phyloP scores from a whole-genome alignment of 768 basidiomycete species.

The Lactifluus volemus region DNA sequence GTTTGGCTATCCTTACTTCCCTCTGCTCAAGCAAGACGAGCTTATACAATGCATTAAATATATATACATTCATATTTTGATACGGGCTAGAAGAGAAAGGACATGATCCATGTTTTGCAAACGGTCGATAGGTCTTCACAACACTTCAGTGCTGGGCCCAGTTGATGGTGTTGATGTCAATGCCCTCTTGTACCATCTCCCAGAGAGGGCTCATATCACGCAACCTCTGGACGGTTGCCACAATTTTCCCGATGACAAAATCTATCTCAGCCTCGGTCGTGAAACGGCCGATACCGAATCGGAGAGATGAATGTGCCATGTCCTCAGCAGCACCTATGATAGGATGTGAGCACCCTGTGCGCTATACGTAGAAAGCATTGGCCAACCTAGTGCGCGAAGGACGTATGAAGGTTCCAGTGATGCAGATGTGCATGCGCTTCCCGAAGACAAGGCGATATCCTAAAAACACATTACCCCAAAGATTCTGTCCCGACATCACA shows the following conservation, averaged over 20 bases:
- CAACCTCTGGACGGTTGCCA: conserved; percentile 75
- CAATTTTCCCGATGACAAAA: conserved; percentile 82
- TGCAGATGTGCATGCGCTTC: conserved; percentile 97
- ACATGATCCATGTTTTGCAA: neutral
- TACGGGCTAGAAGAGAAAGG: neutral
- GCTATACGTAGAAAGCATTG: neutral
- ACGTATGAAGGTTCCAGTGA: conserved; percentile 98
- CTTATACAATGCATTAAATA: neutral
- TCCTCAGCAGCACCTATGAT: conserved; percentile 83
- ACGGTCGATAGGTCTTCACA: conserved; percentile 8
- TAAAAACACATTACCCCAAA: conserved; percentile 25
- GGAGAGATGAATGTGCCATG: conserved; percentile 96
- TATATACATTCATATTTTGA: neutral
- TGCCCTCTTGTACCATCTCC: conserved; percentile 99
- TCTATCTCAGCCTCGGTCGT: conserved; percentile 97
- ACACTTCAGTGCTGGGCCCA: conserved; percentile 65
- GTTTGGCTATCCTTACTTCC: no score
- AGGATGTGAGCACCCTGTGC: conserved; percentile 5
- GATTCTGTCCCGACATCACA: neutral
- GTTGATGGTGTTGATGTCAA: conserved; percentile 90
- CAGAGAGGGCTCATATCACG: conserved; percentile 97
- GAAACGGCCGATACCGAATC: conserved; percentile 96
- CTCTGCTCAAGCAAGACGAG: neutral
- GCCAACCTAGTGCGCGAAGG: conserved; percentile 79
- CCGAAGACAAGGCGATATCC: conserved; percentile 96